Evolutionary conservation across 2,329 filamentous ascomycete species (phyloP).

Genomic region (Ramularia endophylla): DNA sequence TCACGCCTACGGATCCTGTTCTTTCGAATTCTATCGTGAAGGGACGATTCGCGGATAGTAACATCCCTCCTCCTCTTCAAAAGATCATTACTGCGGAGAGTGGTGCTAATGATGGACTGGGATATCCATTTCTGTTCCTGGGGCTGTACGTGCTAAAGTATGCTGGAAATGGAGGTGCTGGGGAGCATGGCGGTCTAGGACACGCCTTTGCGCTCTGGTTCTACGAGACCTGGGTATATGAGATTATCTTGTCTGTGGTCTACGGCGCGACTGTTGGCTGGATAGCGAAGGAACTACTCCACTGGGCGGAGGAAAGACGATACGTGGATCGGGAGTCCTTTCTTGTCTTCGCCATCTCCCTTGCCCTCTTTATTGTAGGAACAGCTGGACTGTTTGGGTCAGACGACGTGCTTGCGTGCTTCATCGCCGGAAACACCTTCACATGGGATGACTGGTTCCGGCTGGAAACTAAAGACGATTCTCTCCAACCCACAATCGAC

Average conservation of each 20-base stretch:
- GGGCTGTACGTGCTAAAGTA: conserved; percentile 80
- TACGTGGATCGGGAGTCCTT: conserved; percentile 86
- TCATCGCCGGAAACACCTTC: conserved; percentile 85
- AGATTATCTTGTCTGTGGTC: conserved; percentile 67
- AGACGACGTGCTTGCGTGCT: conserved; percentile 86
- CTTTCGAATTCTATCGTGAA: conserved; percentile 87
- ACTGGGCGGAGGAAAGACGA: conserved; percentile 74
- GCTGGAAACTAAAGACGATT: conserved; percentile 80
- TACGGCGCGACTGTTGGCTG: conserved; percentile 76
- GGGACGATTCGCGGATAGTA: conserved; percentile 86
- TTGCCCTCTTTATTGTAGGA: conserved; percentile 80
- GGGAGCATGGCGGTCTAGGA: conserved; percentile 52
- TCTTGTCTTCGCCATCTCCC: conserved; percentile 75
- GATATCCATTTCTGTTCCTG: conserved; percentile 83
- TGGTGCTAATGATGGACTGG: conserved; percentile 82
- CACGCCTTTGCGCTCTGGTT: conserved; percentile 77
- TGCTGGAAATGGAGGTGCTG: conserved; percentile 51
- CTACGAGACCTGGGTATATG: conserved; percentile 78
- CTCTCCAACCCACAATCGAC: conserved; percentile 87
- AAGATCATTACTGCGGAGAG: conserved; percentile 63
- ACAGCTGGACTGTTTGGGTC: conserved; percentile 83
- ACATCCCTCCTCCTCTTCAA: conserved; percentile 75
- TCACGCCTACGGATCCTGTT: conserved; percentile 89
- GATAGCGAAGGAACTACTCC: conserved; percentile 73
- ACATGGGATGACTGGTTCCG: conserved; percentile 96